Conservation (phyloP, 1,139 yeast species). For the Zygotorulaspora mrakii region DNA sequence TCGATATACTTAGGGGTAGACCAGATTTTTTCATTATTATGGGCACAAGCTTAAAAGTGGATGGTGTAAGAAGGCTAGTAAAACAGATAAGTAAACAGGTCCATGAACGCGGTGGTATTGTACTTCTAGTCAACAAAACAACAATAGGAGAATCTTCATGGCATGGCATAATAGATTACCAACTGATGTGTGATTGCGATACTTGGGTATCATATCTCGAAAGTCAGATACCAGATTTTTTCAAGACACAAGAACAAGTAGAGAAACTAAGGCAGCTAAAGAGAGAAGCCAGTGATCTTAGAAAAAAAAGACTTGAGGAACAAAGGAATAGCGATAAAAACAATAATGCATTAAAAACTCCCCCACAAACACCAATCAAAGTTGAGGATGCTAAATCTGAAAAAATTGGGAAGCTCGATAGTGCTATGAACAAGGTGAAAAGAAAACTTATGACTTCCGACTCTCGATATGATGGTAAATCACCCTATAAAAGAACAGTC, state of each 20-base stretch:
- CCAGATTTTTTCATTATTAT: conserved; percentile 78
- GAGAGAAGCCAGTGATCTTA: conserved; percentile 35
- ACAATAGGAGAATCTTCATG: conserved; percentile 51
- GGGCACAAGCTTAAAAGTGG: conserved; percentile 85
- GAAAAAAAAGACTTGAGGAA: conserved; percentile 23
- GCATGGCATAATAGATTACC: conserved; percentile 52
- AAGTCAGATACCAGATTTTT: conserved; percentile 33
- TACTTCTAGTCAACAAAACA: conserved; percentile 52
- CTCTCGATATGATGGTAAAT: conserved; percentile 1
- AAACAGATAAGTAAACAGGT: conserved; percentile 63
- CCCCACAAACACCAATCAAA: conserved; percentile 18
- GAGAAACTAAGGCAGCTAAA: conserved; percentile 30
- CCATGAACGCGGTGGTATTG: conserved; percentile 59
- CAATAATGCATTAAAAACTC: conserved; percentile 11
- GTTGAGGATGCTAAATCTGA: not conserved
- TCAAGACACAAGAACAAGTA: conserved; percentile 33
- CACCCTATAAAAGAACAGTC: conserved; percentile 8
- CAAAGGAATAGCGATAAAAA: conserved; percentile 7
- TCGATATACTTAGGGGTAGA: conserved; percentile 53
- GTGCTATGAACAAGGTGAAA: conserved; percentile 9
- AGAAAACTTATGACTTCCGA: conserved; percentile 8
- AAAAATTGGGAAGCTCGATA: conserved; percentile 2
- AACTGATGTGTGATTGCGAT: conserved; percentile 75
- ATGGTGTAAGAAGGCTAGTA: conserved; percentile 76
- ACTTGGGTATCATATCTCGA: conserved; percentile 51